phyloP scores from a whole-genome alignment of 495 filamentous ascomycete species.

The Pyronema domesticum region DNA sequence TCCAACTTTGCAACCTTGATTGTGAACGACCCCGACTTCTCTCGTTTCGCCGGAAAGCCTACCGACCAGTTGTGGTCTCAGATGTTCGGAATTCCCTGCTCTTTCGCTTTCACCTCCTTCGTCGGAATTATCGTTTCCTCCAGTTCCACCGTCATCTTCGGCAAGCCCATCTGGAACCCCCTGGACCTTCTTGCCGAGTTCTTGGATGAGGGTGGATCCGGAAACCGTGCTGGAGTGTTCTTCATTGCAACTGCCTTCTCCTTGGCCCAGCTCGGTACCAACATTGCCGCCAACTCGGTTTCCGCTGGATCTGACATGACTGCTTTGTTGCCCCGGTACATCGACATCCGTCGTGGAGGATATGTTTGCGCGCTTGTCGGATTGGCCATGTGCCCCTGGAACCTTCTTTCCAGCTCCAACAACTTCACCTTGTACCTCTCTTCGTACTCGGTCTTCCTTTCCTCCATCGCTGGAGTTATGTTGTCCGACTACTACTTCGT shows the following conservation, averaged over 20 bases:
- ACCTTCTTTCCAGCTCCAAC: slow-evolving; percentile 57
- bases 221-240: slow-evolving; percentile 74
- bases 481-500: slow-evolving; percentile 81
- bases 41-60: slow-evolving; percentile 68
- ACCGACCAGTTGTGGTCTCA: slow-evolving; percentile 79
- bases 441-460: slow-evolving; percentile 89
- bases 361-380: slow-evolving; percentile 76
- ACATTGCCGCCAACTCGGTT: slow-evolving; percentile 83
- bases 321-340: slow-evolving; percentile 64
- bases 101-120: slow-evolving; percentile 78
- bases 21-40: slow-evolving; percentile 67
- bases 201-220: slow-evolving; percentile 52
- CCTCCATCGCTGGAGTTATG: slow-evolving; percentile 81
- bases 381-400: slow-evolving; percentile 80
- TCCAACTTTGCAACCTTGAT: slow-evolving; percentile 86
- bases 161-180: slow-evolving; percentile 70
- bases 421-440: slow-evolving; percentile 90
- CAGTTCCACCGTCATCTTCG: slow-evolving; percentile 60
- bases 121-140: slow-evolving; percentile 91
- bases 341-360: slow-evolving; percentile 79
- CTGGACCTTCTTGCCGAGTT: slow-evolving; percentile 58
- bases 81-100: slow-evolving; percentile 65
- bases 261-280: slow-evolving; percentile 77
- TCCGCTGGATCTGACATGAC: slow-evolving; percentile 85
- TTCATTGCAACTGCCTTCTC: slow-evolving; percentile 67